A percentile compares a stretch with the other conserved stretches of the same genome.
Evolutionary conservation across 306 rosid genomes (phyloP).

Genomic region (Citrullus colocynthis): DNA sequence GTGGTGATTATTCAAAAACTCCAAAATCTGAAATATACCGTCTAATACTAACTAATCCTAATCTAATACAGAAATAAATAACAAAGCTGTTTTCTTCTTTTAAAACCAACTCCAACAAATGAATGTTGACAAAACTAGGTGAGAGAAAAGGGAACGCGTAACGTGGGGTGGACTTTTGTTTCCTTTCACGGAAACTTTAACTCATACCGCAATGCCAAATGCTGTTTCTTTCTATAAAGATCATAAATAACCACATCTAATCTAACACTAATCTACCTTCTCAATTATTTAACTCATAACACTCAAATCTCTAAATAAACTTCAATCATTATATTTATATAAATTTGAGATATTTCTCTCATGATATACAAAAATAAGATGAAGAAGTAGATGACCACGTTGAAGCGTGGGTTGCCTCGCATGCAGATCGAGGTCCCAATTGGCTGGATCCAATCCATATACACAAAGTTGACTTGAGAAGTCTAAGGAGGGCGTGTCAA

Average conservation of each 20-base stretch:
- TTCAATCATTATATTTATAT: too few species aligned
- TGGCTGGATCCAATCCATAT: background rate
- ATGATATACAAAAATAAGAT: background rate
- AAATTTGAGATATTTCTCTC: too few species aligned
- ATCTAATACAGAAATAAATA: too few species aligned
- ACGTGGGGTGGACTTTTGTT: constrained; percentile 1
- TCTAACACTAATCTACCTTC: background rate
- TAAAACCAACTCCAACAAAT: background rate
- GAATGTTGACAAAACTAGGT: background rate
- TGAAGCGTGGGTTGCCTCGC: background rate
- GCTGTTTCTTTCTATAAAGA: background rate
- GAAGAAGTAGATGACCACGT: background rate
- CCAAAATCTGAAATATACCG: background rate
- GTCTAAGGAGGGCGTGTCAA: background rate
- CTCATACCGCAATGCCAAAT: background rate
- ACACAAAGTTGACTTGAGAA: background rate
- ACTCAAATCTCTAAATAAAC: too few species aligned
- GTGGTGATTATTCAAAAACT: background rate
- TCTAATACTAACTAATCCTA: background rate
- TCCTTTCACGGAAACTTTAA: background rate
- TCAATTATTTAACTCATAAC: too few species aligned
- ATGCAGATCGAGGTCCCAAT: background rate
- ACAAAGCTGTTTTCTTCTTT: too few species aligned
- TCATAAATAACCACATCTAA: background rate
- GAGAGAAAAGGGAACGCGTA: background rate